These are phyloP conservation scores for Neurospora sp. DNA, from an alignment of 495 filamentous ascomycete genomes.

Conservation along the genomic window DNA sequence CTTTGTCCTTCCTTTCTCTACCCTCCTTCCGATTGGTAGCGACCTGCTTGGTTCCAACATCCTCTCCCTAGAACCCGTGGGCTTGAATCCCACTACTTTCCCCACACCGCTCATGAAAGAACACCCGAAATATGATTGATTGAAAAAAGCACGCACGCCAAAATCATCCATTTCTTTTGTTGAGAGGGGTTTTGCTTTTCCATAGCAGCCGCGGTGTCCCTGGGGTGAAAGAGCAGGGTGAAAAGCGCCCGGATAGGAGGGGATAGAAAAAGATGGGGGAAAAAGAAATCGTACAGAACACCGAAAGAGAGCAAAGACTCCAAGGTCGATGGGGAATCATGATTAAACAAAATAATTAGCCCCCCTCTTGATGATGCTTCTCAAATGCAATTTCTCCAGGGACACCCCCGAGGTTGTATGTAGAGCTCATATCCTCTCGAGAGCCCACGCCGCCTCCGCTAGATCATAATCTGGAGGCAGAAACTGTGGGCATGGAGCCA, in stretches of 20 bases:
- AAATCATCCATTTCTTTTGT: not conserved
- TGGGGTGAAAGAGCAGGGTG: not conserved
- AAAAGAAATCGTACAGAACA: slow-evolving; percentile 17
- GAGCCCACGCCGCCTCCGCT: not conserved
- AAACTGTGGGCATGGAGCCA: slow-evolving; percentile 1
- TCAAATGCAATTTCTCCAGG: slow-evolving; percentile 13
- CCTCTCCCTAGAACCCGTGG: not conserved
- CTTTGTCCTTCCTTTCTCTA: not conserved
- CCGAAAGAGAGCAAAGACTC: slow-evolving; percentile 14
- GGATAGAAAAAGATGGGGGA: slow-evolving; percentile 9
- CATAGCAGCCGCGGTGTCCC: not conserved
- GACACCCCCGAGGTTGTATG: slow-evolving; percentile 4
- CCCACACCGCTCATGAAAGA: not conserved
- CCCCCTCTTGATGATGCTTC: slow-evolving; percentile 9
- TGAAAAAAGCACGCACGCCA: not conserved
- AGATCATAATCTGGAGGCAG: slow-evolving; percentile 7
- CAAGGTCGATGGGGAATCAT: slow-evolving; percentile 14
- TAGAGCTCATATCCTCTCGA: slow-evolving; percentile 1
- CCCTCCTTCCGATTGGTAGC: not conserved
- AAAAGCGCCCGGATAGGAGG: slow-evolving; percentile 5
- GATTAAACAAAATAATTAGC: slow-evolving; percentile 34
- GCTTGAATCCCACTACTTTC: not conserved
- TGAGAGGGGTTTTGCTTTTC: slow-evolving; percentile 1
- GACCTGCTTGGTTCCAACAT: not conserved
- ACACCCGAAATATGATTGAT: not conserved